These are phyloP conservation scores for Thozetella sp. DNA, from an alignment of 495 filamentous ascomycete genomes.

Conservation along the genomic window DNA sequence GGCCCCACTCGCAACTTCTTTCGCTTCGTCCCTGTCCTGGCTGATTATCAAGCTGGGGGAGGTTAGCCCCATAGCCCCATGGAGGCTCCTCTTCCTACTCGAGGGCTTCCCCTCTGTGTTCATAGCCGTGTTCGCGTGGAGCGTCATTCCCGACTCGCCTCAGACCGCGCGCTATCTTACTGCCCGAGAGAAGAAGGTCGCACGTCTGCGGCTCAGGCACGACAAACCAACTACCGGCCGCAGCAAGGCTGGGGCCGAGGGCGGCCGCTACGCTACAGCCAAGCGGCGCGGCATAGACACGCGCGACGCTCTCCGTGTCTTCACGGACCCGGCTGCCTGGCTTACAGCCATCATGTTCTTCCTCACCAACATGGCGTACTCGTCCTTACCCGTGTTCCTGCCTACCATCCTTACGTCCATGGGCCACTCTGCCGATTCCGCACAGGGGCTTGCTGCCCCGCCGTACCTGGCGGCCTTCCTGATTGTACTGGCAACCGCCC, in stretches of 20 bases:
- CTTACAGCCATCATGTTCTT: conserved; percentile 65
- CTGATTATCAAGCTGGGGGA: conserved; percentile 69
- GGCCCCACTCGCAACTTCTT: conserved; percentile 80
- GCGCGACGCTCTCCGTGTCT: conserved; percentile 24
- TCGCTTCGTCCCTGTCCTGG: conserved; percentile 82
- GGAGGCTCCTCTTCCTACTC: conserved; percentile 85
- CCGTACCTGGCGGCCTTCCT: conserved; percentile 79
- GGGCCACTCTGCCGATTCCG: conserved; percentile 68
- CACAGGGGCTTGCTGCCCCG: conserved; percentile 80
- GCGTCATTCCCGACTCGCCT: conserved; percentile 74
- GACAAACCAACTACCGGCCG: conserved; percentile 12
- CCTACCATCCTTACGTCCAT: conserved; percentile 80
- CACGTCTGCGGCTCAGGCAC: conserved; percentile 58
- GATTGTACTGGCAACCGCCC: conserved; percentile 69
- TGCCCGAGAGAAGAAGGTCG: conserved; percentile 73
- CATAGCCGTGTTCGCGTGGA: conserved; percentile 69
- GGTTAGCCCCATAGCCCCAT: conserved; percentile 67
- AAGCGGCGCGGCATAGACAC: conserved; percentile 53
- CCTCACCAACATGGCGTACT: conserved; percentile 67
- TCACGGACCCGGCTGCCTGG: conserved; percentile 68
- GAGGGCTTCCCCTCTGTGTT: conserved; percentile 79
- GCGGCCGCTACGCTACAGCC: conserved; percentile 44
- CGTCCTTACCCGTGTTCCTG: conserved; percentile 82
- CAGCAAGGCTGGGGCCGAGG: conserved; percentile 21
- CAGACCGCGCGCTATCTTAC: conserved; percentile 70